These are phyloP conservation scores for Trichoderma erinaceum DNA, from an alignment of 495 filamentous ascomycete genomes.

Conservation along the genomic window DNA sequence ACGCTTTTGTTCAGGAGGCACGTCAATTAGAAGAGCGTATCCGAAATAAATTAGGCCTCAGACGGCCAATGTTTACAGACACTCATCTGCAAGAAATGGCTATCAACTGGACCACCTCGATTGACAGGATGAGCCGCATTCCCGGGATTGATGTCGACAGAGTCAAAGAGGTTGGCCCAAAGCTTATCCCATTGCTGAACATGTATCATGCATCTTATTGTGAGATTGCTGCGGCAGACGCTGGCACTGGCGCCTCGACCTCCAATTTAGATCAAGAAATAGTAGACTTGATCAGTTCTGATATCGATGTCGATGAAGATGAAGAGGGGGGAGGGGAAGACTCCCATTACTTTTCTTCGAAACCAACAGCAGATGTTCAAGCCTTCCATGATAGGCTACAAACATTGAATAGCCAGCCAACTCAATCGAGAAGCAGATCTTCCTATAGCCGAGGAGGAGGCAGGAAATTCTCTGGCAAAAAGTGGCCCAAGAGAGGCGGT, in stretches of 20 bases:
- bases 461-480: not conserved
- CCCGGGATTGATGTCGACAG: slow-evolving; percentile 63
- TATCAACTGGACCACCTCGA: slow-evolving; percentile 58
- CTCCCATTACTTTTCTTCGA: slow-evolving; percentile 39
- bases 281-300: slow-evolving; percentile 60
- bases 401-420: slow-evolving; percentile 1
- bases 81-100: slow-evolving; percentile 76
- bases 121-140: slow-evolving; percentile 58
- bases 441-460: not conserved
- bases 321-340: slow-evolving; percentile 30
- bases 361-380: slow-evolving; percentile 21
- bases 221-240: slow-evolving; percentile 43
- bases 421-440: slow-evolving; percentile 8
- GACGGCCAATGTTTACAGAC: slow-evolving; percentile 70
- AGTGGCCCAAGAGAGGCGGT: slow-evolving; percentile 13
- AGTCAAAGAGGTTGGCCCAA: slow-evolving; percentile 60
- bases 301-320: slow-evolving; percentile 52
- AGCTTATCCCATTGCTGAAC: slow-evolving; percentile 59
- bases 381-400: slow-evolving; percentile 28
- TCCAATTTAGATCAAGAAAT: slow-evolving; percentile 57
- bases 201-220: slow-evolving; percentile 51
- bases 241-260: slow-evolving; percentile 18
- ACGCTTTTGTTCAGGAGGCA: slow-evolving; percentile 67
- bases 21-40: slow-evolving; percentile 60
- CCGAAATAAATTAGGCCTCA: slow-evolving; percentile 54